Evolutionary conservation across 768 basidiomycete species (phyloP).

Genomic region (Mycena rosella): DNA sequence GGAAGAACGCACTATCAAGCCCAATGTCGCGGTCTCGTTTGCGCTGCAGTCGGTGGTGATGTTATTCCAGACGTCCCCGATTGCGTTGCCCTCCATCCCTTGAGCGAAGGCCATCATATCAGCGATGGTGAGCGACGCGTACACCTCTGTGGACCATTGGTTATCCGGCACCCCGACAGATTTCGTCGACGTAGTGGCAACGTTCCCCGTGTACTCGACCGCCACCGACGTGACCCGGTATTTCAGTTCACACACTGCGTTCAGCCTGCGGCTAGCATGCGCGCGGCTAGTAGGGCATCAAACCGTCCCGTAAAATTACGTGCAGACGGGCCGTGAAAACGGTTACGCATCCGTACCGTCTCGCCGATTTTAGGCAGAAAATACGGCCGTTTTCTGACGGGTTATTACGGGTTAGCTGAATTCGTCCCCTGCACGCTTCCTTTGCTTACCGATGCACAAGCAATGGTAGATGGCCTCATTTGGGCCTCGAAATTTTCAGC

Average conservation of each 20-base stretch:
- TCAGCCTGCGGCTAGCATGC: too few relatives aligned
- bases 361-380: too few relatives aligned
- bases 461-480: too few relatives aligned
- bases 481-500: too few relatives aligned
- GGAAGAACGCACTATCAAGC: not conserved
- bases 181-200: not conserved
- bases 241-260: not conserved
- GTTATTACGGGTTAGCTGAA: too few relatives aligned
- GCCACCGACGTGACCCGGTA: not conserved
- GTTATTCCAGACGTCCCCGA: not conserved
- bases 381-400: too few relatives aligned
- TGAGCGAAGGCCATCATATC: not conserved
- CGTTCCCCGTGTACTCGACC: not conserved
- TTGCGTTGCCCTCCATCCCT: not conserved
- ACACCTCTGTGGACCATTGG: not conserved
- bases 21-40: not conserved
- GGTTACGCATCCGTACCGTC: too few relatives aligned
- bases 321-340: too few relatives aligned
- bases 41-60: not conserved
- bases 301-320: too few relatives aligned
- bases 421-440: too few relatives aligned
- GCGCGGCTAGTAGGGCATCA: too few relatives aligned
- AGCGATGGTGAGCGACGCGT: not conserved
- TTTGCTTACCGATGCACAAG: too few relatives aligned
- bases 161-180: not conserved